Conservation (phyloP, 257 asterid genomes). For the Phtheirospermum japonicum region DNA sequence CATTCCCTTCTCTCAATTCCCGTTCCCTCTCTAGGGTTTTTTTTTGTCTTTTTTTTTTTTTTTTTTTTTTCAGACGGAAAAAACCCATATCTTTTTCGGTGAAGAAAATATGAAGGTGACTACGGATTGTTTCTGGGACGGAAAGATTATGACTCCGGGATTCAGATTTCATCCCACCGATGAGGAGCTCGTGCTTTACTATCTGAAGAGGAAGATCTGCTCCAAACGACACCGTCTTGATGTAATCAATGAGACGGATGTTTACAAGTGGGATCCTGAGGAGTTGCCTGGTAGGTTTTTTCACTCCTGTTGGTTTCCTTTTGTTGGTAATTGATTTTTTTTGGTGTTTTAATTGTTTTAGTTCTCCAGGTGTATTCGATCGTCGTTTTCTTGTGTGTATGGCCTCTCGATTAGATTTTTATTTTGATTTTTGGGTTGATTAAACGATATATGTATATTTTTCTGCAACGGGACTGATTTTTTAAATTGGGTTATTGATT, state of each 20-base stretch:
- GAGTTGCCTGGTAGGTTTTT: constrained; percentile 69
- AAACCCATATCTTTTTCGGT: background rate
- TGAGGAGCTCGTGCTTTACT: constrained; percentile 75
- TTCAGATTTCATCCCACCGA: constrained; percentile 93
- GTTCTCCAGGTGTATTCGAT: background rate
- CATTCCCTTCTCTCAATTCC: too few species aligned
- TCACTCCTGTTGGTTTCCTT: background rate
- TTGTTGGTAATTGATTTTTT: background rate
- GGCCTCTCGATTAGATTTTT: background rate
- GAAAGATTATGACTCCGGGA: constrained; percentile 62
- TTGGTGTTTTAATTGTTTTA: constrained; percentile 4
- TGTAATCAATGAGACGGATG: constrained; percentile 69
- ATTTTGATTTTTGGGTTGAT: constrained; percentile 4
- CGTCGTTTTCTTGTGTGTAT: constrained; percentile 14
- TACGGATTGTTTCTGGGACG: constrained; percentile 35
- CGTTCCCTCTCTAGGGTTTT: too few species aligned
- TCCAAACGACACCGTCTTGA: constrained; percentile 44
- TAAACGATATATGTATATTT: background rate
- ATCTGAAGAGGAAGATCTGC: constrained; percentile 79
- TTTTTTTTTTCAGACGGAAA: background rate
- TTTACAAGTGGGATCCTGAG: constrained; percentile 86
- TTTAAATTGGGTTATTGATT: constrained; percentile 7
- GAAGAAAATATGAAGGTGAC: constrained; percentile 25
- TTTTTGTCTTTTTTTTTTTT: too few species aligned
- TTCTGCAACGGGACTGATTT: background rate